Evolutionary conservation across 2,329 filamentous ascomycete genomes (phyloP), one percentile per base, ranked within the genome.

Genomic region (Penicillium corylophilum): DNA sequence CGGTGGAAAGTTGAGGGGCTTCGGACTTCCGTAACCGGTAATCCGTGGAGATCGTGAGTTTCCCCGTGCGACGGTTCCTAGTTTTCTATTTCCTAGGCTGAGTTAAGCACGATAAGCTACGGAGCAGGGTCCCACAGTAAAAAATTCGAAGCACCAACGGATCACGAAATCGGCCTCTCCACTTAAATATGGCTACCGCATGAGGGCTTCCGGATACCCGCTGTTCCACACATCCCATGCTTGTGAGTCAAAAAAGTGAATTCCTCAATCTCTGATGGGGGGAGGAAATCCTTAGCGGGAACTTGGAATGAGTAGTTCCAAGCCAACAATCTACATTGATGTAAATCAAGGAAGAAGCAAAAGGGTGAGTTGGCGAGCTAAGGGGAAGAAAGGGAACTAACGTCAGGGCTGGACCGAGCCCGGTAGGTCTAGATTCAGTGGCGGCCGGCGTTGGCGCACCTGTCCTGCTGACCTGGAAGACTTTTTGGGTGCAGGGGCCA

Each of bases 101-200:
- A 48, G 33, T 23, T 53, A 54, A 53, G 48, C 38, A 52, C 56
- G 54, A 63, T 63, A 63, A 63, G 60, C 58, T 63, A 53, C 56
- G 54, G 46, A 45, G 46, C 18, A 55, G 12, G 16, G 60, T 57
- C 59, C 61, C 61, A 63, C 60, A 44, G 61, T 58, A 63, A 62
- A 63, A 51, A 51, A 55, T 60, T 63, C 56, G 57, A 58, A 61
- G 54, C 44, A 62, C 62, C 60, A 62, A 60, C 59, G 61, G 61
- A 63, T 62, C 61, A 59, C 41, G 36, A 51, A 54, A 54, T 23
- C 35, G 35, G 16, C 35, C 20, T 38, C 35, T 22, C 35, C 35
- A 38, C 35, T 38, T 38, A 38, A 18, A 10, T 31, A 4, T 36
- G 33, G 33, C 33, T 8, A 36, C 33, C 33, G 33, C 33, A 20